Percentiles rank a stretch among this genome's conserved stretches.
Conservation (phyloP, 305 asterid genomes). For the Fraxinus platypoda region DNA sequence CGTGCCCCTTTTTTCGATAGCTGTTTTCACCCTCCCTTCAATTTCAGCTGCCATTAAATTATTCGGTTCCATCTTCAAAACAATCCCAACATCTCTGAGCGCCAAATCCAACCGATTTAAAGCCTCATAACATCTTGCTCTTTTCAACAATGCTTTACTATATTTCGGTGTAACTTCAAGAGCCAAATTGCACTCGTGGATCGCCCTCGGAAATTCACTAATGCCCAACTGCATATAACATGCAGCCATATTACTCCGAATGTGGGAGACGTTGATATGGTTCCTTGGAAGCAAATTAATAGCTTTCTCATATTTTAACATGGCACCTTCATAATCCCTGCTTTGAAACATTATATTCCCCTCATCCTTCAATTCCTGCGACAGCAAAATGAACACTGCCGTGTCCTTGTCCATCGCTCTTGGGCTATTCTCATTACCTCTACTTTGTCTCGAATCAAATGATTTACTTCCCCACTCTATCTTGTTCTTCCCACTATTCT, state of each 20-base stretch:
- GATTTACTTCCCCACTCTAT: conserved; percentile 48
- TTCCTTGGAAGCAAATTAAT: conserved; percentile 76
- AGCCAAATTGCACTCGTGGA: conserved; percentile 85
- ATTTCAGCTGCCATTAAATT: conserved; percentile 80
- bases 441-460: conserved; percentile 33
- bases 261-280: conserved; percentile 71
- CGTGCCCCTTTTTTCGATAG: conserved; percentile 43
- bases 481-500: conserved; percentile 46
- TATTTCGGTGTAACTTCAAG: conserved; percentile 87
- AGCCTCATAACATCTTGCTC: conserved; percentile 91
- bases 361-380: conserved; percentile 71
- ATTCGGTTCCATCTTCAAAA: conserved; percentile 68
- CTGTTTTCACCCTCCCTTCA: conserved; percentile 56
- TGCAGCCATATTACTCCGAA: conserved; percentile 81
- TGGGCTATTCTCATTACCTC: conserved; percentile 34
- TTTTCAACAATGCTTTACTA: conserved; percentile 82
- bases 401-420: conserved; percentile 66
- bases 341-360: conserved; percentile 71
- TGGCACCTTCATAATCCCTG: conserved; percentile 80
- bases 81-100: conserved; percentile 61
- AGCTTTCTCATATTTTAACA: conserved; percentile 73
- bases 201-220: conserved; percentile 78
- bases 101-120: conserved; percentile 74
- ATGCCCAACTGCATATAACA: conserved; percentile 89
- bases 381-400: conserved; percentile 59